Conservation (phyloP, 192 early-diverging fungal species). For the Neocallimastix lanati region DNA sequence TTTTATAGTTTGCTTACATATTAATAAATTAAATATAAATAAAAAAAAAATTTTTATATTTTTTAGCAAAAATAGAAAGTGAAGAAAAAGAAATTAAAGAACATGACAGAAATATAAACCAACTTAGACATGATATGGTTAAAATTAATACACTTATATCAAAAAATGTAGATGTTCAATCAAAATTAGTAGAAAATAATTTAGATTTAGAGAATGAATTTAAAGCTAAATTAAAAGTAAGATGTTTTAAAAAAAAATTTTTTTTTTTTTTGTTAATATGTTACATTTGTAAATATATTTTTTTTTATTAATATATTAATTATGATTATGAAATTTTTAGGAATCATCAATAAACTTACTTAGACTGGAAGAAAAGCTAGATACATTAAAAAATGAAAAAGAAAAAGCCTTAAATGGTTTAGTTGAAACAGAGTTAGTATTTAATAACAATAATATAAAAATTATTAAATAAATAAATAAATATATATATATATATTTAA, state of each 20-base stretch:
- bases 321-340: too few species aligned
- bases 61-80: constrained; percentile 20
- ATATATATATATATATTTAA: background rate
- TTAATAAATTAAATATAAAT: constrained; percentile 4
- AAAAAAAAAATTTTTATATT: background rate
- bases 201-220: constrained; percentile 38
- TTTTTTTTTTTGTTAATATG: background rate
- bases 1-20: too few species aligned
- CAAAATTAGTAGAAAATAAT: constrained; percentile 31
- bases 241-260: background rate
- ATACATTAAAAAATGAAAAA: constrained; percentile 25
- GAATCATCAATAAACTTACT: constrained; percentile 29
- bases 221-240: constrained; percentile 24
- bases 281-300: background rate
- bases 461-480: background rate
- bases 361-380: constrained; percentile 22
- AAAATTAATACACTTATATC: constrained; percentile 39
- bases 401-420: constrained; percentile 29
- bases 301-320: background rate
- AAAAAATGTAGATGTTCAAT: constrained; percentile 21
- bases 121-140: constrained; percentile 37
- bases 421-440: constrained; percentile 31
- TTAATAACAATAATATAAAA: constrained; percentile 1
- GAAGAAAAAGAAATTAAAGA: constrained; percentile 31
- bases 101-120: constrained; percentile 29